Percentiles rank a stretch among this genome's conserved stretches.
Evolutionary conservation across 1,284 basidiomycete genomes (phyloP).

Genomic region (Tremellales sp.): DNA sequence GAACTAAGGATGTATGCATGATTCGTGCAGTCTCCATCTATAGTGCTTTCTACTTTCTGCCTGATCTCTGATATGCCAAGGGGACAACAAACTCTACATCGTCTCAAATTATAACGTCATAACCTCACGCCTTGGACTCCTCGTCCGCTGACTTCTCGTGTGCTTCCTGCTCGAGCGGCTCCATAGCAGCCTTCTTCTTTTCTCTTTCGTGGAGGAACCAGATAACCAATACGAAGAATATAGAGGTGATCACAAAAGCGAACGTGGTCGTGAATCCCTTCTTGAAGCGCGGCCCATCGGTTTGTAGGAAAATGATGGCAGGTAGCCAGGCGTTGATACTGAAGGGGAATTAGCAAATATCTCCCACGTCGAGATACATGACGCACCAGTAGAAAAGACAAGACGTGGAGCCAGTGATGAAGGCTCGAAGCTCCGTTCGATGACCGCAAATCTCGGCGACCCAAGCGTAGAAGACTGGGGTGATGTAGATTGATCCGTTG

Average conservation of each 20-base stretch:
- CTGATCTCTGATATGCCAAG: too few species aligned
- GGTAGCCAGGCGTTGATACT: slow-evolving; percentile 21
- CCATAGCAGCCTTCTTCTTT: too few species aligned
- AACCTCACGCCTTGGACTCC: too few species aligned
- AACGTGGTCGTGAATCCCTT: slow-evolving; percentile 20
- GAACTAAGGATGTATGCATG: too few species aligned
- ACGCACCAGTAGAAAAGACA: slow-evolving; percentile 5
- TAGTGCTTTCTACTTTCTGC: too few species aligned
- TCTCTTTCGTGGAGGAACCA: slow-evolving; percentile 1
- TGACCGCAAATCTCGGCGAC: slow-evolving; percentile 7
- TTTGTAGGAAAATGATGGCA: slow-evolving; percentile 20
- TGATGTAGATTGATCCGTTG: slow-evolving; percentile 7
- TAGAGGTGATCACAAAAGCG: slow-evolving; percentile 1
- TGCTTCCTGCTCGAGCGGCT: too few species aligned
- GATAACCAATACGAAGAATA: slow-evolving; percentile 2
- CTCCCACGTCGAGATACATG: too few species aligned
- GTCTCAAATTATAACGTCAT: too few species aligned
- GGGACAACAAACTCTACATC: too few species aligned
- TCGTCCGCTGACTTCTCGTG: too few species aligned
- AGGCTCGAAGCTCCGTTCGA: slow-evolving; percentile 1
- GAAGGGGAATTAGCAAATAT: too few species aligned
- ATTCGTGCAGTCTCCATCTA: too few species aligned
- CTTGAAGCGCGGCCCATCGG: slow-evolving; percentile 18
- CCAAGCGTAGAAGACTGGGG: slow-evolving; percentile 1
- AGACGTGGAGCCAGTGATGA: slow-evolving; percentile 6